These are phyloP conservation scores for Aspergillus fumigatus DNA, from an alignment of 2,329 filamentous ascomycete genomes.

Conservation along the genomic window DNA sequence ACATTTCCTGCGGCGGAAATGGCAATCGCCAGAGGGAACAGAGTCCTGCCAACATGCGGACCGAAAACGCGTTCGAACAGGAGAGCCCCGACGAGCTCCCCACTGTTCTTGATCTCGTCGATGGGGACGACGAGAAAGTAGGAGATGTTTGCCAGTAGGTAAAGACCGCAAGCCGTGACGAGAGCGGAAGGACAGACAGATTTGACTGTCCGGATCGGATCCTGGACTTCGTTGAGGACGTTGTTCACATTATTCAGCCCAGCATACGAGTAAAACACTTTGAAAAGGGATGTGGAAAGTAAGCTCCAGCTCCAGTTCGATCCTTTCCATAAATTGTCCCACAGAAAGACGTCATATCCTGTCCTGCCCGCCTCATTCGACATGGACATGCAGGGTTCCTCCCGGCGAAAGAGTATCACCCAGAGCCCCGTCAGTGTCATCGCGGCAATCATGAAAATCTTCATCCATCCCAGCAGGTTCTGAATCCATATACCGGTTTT, in stretches of 20 bases:
- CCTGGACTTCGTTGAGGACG: slow-evolving; percentile 66
- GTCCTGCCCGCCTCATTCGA: background rate
- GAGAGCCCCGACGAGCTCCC: slow-evolving; percentile 63
- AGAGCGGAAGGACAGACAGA: slow-evolving; percentile 59
- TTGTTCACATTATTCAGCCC: slow-evolving; percentile 65
- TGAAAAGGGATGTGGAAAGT: slow-evolving; percentile 58
- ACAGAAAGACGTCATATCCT: slow-evolving; percentile 25
- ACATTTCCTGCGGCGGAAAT: slow-evolving; percentile 67
- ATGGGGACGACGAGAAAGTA: slow-evolving; percentile 63
- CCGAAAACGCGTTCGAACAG: slow-evolving; percentile 65
- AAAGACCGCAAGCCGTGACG: slow-evolving; percentile 58
- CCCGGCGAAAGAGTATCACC: slow-evolving; percentile 49
- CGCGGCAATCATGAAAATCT: slow-evolving; percentile 56
- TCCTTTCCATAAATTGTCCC: slow-evolving; percentile 57
- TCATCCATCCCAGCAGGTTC: slow-evolving; percentile 59
- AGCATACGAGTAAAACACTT: slow-evolving; percentile 65
- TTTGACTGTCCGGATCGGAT: slow-evolving; percentile 62
- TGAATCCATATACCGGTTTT: slow-evolving; percentile 57
- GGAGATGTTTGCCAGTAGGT: slow-evolving; percentile 62
- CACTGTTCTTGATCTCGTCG: slow-evolving; percentile 62
- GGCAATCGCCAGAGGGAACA: slow-evolving; percentile 62
- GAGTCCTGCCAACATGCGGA: slow-evolving; percentile 49
- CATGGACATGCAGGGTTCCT: slow-evolving; percentile 7
- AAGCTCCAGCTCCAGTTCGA: slow-evolving; percentile 66
- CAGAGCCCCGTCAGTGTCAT: slow-evolving; percentile 60